Base-by-base conservation (phyloP, 2,329 filamentous ascomycete genomes). In the Aspergillus novoparasiticus region DNA sequence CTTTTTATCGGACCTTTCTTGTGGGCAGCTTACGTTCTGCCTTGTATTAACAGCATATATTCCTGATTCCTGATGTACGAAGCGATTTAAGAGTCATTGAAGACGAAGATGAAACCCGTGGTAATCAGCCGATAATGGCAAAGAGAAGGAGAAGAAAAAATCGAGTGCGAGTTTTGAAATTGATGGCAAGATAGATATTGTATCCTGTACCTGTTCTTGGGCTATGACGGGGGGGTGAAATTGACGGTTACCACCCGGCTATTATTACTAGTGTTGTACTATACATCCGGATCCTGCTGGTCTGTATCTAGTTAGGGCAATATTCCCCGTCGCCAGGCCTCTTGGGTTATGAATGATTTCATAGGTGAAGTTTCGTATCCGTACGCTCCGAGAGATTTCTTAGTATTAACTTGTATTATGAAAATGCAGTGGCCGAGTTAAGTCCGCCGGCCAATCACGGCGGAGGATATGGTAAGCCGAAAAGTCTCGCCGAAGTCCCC, bases 21-120 rank as follows among this genome's bases (percentile, higher is more conserved):
- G 46, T 61, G 41, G 21, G 58, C 57, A 55, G 51, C 11, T 59
- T 34, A 45, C 54, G 30, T 54, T 21, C 58, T 60, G 48, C 43
- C 46, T 58, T 59, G 51, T 56, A 19, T 62, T 34, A 43, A 57
- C 50, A 53, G 32, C 51, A 55, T 55, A 55, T 55, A 55, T 55
- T 55, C 34, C 51, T 55, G 51, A 55, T 55, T 55, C 32, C 51
- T 55, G 51, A 39, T 55, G 32, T 41, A 55, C 32, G 51, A 55
- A 39, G 51, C 32, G 32, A 39, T 39, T 41, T n/a, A 36, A 36
- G 34, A 55, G 51, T 19, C 11, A 39, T 26, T 55, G 30, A 26
- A 39, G 51, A 55, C 19, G 51, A 53, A 16, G 19, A 53, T 12
- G 30, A 28, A 28, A 34, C 30, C 19, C 11, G 34, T 23, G n/a